Evolutionary conservation across 2,329 filamentous ascomycete species (phyloP), one percentile per base, ranked within the genome.

Genomic region (Raffaelea albimanens): DNA sequence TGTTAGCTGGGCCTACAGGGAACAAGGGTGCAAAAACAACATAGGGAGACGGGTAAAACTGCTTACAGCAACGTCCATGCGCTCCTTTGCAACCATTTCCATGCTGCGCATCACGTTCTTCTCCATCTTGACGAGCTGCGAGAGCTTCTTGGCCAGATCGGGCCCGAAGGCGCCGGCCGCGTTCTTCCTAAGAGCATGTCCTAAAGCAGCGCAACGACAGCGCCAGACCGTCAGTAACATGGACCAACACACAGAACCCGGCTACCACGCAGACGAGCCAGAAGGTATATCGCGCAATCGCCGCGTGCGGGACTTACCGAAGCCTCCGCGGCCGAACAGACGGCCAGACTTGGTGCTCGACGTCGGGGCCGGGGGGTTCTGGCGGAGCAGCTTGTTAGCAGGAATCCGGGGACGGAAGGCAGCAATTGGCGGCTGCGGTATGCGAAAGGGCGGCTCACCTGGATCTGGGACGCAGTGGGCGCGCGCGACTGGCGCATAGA

Each of bases 31-130:
- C 14, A n/a, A 25, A 38, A 19, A 20, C 2, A 16, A 20, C 5
- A 11, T 8, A 10, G 18, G 5, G 3, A 20, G 16, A 44, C 13
- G n/a, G 18, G 20, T n/a, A n/a, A n/a, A 20, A 41, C 3, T 43
- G 77, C 87, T 62, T 85, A 95, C 89, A 62, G 93, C 93, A 56
- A 96, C 91, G 61, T 97, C 93, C 89, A 97, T 97, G 59, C 93
- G 83, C 75, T 98, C 93, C 61, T 89, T 84, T 41, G 89, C 89
- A 46, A 97, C 93, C 44, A 88, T 77, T 66, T 98, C 93, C 76
- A 97, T 83, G 65, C 89, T 96, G 67, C 93, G 88, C 93, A 98
- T 98, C 49, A 96, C 87, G 64, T 98, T 97, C 82, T 98, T 98
- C 73, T 98, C 93, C 93, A 98, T 98, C 80, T 98, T 98, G 54